Conservation (phyloP, 306 rosid genomes). For the Fragaria vesca region DNA sequence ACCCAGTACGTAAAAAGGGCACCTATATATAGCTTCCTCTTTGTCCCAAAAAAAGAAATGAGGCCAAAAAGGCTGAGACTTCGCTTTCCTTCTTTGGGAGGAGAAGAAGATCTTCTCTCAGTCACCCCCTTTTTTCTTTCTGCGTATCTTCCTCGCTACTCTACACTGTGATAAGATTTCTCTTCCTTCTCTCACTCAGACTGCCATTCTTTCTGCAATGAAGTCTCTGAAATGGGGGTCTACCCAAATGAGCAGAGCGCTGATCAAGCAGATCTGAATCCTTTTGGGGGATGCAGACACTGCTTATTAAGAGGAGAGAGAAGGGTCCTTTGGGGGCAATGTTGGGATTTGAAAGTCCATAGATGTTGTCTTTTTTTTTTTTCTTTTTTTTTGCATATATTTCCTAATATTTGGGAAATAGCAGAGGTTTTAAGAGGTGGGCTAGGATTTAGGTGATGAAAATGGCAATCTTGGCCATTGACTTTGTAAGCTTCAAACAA, state of each 20-base stretch:
- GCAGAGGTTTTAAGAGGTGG: background rate
- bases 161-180: conserved; percentile 18
- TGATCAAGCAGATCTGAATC: conserved; percentile 33
- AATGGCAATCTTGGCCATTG: background rate
- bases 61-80: conserved; percentile 35
- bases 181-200: background rate
- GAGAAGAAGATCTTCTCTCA: conserved; percentile 31
- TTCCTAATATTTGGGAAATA: conserved; percentile 27
- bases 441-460: background rate
- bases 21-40: conserved; percentile 45
- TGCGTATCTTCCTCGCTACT: conserved; percentile 31
- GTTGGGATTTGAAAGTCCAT: conserved; percentile 40
- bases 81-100: conserved; percentile 34
- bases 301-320: conserved; percentile 17
- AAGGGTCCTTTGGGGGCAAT: conserved; percentile 4
- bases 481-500: background rate
- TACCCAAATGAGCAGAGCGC: conserved; percentile 26
- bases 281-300: conserved; percentile 22
- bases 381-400: background rate
- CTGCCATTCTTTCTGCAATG: conserved; percentile 34
- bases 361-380: conserved; percentile 16
- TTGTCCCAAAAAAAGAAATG: conserved; percentile 45
- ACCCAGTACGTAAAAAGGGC: conserved; percentile 34
- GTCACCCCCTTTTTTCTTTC: conserved; percentile 22
- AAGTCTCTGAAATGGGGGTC: conserved; percentile 15